Conservation (phyloP, 2,329 filamentous ascomycete genomes). For the Raffaelea ambrosiae region DNA sequence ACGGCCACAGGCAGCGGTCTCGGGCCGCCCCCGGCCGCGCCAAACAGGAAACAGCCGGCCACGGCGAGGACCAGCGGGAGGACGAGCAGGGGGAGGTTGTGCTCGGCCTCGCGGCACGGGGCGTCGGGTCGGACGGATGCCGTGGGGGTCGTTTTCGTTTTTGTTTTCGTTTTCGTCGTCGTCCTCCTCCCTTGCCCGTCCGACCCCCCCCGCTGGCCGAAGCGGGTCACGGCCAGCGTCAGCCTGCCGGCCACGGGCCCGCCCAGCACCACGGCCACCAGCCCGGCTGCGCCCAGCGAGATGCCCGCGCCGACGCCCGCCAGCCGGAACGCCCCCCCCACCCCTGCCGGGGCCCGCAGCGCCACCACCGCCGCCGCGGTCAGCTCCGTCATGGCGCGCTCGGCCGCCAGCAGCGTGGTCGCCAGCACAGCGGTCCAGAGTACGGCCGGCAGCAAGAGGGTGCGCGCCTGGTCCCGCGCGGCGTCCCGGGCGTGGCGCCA, state of each 20-base stretch:
- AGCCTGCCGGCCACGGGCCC: slow-evolving; percentile 21
- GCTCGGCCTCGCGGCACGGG: slow-evolving; percentile 26
- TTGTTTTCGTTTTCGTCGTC: no score
- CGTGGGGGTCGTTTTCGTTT: no score
- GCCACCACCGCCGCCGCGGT: slow-evolving; percentile 17
- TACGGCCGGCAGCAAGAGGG: slow-evolving; percentile 23
- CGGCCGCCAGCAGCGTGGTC: slow-evolving; percentile 18
- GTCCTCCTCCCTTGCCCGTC: no score
- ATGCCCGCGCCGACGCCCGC: slow-evolving; percentile 16
- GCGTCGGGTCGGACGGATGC: no score
- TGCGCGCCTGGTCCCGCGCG: slow-evolving; percentile 21
- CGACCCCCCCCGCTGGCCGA: not conserved
- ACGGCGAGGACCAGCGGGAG: slow-evolving; percentile 20
- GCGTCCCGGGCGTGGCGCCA: slow-evolving; percentile 16
- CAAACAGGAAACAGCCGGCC: slow-evolving; percentile 22
- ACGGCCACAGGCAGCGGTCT: slow-evolving; percentile 18
- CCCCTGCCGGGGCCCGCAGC: slow-evolving; percentile 6
- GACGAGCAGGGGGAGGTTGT: slow-evolving; percentile 22
- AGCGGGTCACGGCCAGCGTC: slow-evolving; percentile 17
- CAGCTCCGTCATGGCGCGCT: slow-evolving; percentile 19
- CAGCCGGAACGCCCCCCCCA: slow-evolving; percentile 22
- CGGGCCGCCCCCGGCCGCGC: slow-evolving; percentile 17
- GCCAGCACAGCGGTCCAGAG: slow-evolving; percentile 23
- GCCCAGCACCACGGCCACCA: slow-evolving; percentile 15
- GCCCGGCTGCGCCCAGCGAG: slow-evolving; percentile 4